A percentile compares a stretch with the other conserved stretches of the same genome.
phyloP scores from a whole-genome alignment of 305 asterid species.

The Fraxinus angustifolia region DNA sequence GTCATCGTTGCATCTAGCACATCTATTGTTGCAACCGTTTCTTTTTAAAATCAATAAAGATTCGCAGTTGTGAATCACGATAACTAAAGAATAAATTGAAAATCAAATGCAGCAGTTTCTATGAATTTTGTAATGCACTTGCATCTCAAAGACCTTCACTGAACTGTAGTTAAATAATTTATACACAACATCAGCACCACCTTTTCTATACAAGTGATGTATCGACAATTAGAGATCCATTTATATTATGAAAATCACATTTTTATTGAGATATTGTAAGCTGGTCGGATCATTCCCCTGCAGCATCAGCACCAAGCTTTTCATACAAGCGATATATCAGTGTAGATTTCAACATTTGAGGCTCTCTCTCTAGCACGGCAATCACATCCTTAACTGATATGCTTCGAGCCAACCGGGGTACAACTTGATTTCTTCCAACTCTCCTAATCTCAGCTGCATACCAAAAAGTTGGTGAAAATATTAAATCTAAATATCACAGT shows the following conservation, averaged over 20 bases:
- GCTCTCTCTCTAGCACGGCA: constrained; percentile 72
- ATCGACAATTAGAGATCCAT: not conserved
- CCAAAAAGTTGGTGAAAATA: not conserved
- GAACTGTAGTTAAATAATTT: not conserved
- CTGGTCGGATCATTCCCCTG: constrained; percentile 25
- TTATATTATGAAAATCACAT: not conserved
- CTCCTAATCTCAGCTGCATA: constrained; percentile 47
- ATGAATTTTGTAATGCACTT: not conserved
- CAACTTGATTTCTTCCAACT: constrained; percentile 60
- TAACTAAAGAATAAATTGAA: not conserved
- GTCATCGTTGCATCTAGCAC: too few species aligned
- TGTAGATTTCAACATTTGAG: constrained; percentile 75
- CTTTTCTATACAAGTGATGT: not conserved
- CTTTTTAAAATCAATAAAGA: not conserved
- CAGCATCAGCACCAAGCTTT: constrained; percentile 40
- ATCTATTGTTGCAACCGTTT: too few species aligned
- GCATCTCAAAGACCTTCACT: not conserved
- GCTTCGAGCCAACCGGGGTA: constrained; percentile 51
- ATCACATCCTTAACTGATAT: constrained; percentile 68
- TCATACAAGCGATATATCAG: constrained; percentile 62
- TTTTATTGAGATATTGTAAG: not conserved
- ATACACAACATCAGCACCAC: not conserved
- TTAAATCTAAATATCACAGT: not conserved
- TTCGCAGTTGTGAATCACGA: not conserved
- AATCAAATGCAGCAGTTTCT: not conserved